Percentiles rank a stretch among this genome's conserved stretches.
phyloP scores from a whole-genome alignment of 768 basidiomycete genomes.

The Boletus rex-veris region DNA sequence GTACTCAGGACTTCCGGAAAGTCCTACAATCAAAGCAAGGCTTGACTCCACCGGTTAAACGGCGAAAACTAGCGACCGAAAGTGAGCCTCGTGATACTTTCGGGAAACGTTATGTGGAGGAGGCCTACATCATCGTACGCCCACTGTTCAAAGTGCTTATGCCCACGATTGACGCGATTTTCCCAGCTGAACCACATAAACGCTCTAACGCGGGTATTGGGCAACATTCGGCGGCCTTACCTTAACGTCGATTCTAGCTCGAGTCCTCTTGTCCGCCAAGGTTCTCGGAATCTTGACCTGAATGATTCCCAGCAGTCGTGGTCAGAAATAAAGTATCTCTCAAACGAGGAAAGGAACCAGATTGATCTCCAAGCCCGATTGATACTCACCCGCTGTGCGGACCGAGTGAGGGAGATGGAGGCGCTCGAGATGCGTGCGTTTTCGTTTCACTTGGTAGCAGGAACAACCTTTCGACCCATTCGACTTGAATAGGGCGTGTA shows the following conservation, averaged over 20 bases:
- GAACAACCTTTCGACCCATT: slow-evolving; percentile 17
- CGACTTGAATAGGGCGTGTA: slow-evolving; percentile 49
- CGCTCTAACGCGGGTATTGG: slow-evolving; percentile 68
- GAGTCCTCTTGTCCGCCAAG: slow-evolving; percentile 50
- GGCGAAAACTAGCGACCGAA: slow-evolving; percentile 43
- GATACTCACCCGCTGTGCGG: slow-evolving; percentile 80
- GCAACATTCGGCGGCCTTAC: slow-evolving; percentile 80
- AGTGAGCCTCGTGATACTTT: slow-evolving; percentile 39
- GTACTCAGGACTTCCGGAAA: slow-evolving; percentile 61
- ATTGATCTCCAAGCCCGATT: slow-evolving; percentile 90
- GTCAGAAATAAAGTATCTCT: slow-evolving; percentile 65
- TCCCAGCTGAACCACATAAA: slow-evolving; percentile 68
- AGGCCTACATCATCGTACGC: slow-evolving; percentile 70
- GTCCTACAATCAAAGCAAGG: slow-evolving; percentile 47
- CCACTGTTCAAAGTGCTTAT: neutral
- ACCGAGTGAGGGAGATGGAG: slow-evolving; percentile 87
- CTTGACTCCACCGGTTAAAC: slow-evolving; percentile 43
- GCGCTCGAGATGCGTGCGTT: slow-evolving; percentile 79
- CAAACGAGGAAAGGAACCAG: slow-evolving; percentile 91
- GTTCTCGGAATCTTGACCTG: slow-evolving; percentile 54
- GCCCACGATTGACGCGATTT: neutral
- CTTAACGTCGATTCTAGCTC: slow-evolving; percentile 68
- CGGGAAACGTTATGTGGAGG: slow-evolving; percentile 66
- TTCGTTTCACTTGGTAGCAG: slow-evolving; percentile 10
- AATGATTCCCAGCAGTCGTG: slow-evolving; percentile 49